phyloP scores from a whole-genome alignment of 2,329 filamentous ascomycete species.

The Phoma herbarum region DNA sequence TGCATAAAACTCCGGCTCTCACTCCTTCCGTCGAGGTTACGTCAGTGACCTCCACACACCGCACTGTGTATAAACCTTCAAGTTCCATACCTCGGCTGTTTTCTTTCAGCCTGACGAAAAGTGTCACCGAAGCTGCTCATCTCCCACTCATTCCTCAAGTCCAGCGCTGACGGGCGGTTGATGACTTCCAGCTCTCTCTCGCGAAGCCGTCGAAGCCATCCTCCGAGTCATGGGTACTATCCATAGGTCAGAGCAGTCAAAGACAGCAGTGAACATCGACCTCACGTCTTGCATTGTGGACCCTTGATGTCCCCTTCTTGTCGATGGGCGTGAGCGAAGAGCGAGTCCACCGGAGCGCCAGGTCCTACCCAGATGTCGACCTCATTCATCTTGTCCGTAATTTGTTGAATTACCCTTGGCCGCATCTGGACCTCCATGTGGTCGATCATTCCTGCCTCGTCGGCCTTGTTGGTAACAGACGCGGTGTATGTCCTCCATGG shows the following conservation, averaged over 20 bases:
- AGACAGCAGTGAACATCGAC: not conserved
- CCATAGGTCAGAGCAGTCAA: not conserved
- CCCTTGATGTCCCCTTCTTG: not conserved
- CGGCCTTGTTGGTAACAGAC: not conserved
- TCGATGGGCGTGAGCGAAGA: not conserved
- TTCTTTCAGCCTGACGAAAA: not conserved
- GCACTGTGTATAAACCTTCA: not conserved
- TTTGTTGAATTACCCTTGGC: not conserved
- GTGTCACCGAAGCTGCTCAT: not conserved
- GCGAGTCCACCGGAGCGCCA: not conserved
- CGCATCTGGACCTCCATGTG: not conserved
- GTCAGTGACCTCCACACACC: not conserved
- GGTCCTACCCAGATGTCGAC: not conserved
- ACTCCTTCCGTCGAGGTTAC: no score
- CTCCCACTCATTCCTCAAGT: not conserved
- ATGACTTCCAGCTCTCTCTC: not conserved
- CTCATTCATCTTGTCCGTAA: not conserved
- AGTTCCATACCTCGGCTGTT: not conserved
- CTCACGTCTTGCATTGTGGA: not conserved
- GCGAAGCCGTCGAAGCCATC: not conserved
- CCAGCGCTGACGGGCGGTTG: not conserved
- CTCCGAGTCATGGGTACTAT: not conserved
- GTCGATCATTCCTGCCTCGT: not conserved
- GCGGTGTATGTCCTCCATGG: not conserved
- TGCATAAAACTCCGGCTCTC: not conserved